Evolutionary conservation across 495 filamentous ascomycete species (phyloP).

Genomic region (Penicillium cosmopolitanum): DNA sequence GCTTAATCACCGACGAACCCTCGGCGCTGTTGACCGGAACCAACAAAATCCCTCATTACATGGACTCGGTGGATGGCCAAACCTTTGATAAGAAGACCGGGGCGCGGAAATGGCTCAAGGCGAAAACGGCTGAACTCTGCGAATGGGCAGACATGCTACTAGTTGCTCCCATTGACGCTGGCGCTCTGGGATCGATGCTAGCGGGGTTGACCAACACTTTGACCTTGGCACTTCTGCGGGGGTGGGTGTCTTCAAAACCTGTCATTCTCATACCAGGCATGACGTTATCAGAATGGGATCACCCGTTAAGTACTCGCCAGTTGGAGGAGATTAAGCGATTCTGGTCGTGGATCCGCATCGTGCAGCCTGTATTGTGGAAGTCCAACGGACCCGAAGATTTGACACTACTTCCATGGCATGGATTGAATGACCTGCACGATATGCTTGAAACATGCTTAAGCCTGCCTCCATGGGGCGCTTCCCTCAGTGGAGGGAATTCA

Average conservation of each 20-base stretch:
- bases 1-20: constrained; percentile 52
- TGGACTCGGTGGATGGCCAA: constrained; percentile 50
- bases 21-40: constrained; percentile 46
- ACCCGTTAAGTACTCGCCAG: constrained; percentile 81
- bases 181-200: constrained; percentile 81
- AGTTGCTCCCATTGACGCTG: constrained; percentile 81
- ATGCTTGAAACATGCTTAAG: constrained; percentile 61
- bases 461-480: constrained; percentile 28
- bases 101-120: constrained; percentile 50
- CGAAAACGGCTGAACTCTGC: constrained; percentile 70
- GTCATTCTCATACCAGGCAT: constrained; percentile 82
- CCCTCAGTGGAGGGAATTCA: neutral
- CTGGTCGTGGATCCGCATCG: constrained; percentile 79
- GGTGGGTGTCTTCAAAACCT: constrained; percentile 83
- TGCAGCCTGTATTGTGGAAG: constrained; percentile 73
- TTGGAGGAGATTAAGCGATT: constrained; percentile 76
- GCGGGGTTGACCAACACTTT: constrained; percentile 75
- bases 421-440: constrained; percentile 63
- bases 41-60: constrained; percentile 52
- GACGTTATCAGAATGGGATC: constrained; percentile 82
- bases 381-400: constrained; percentile 58
- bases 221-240: constrained; percentile 72
- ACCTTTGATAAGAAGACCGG: constrained; percentile 52
- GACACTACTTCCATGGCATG: constrained; percentile 64
- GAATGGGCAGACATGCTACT: constrained; percentile 88